Conservation (phyloP, 2,329 filamentous ascomycete species). For the Lithohypha guttulata region DNA sequence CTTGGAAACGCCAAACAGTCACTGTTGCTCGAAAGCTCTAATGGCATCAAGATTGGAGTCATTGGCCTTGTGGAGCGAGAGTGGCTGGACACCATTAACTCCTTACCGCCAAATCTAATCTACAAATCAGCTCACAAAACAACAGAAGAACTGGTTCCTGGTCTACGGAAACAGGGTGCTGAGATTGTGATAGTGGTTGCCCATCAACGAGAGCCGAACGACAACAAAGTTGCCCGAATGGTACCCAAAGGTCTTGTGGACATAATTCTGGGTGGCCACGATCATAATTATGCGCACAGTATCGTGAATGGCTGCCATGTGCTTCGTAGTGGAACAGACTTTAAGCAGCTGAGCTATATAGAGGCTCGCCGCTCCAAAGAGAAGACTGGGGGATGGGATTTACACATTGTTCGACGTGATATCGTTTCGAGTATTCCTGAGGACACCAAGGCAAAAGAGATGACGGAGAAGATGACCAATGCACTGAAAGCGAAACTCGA, state of each 20-base stretch:
- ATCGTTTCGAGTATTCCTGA: constrained; percentile 57
- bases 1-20: constrained; percentile 68
- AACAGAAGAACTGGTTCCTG: constrained; percentile 63
- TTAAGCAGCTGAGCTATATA: constrained; percentile 84
- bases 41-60: constrained; percentile 75
- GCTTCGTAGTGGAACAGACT: constrained; percentile 79
- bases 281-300: constrained; percentile 75
- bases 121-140: constrained; percentile 70
- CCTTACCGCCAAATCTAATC: constrained; percentile 66
- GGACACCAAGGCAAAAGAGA: constrained; percentile 48
- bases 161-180: constrained; percentile 63
- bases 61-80: constrained; percentile 79
- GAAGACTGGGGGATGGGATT: constrained; percentile 56
- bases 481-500: constrained; percentile 66
- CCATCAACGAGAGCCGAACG: constrained; percentile 80
- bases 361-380: constrained; percentile 51
- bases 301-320: constrained; percentile 71
- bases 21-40: constrained; percentile 65
- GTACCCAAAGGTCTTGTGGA: constrained; percentile 63
- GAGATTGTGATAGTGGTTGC: constrained; percentile 75
- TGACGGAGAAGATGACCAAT: constrained; percentile 60
- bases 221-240: constrained; percentile 70
- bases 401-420: constrained; percentile 66
- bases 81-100: constrained; percentile 83
- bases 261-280: constrained; percentile 77